These are phyloP conservation scores for Wickerhamiella alocasiicola DNA, from an alignment of 805 yeast species.

Conservation along the genomic window DNA sequence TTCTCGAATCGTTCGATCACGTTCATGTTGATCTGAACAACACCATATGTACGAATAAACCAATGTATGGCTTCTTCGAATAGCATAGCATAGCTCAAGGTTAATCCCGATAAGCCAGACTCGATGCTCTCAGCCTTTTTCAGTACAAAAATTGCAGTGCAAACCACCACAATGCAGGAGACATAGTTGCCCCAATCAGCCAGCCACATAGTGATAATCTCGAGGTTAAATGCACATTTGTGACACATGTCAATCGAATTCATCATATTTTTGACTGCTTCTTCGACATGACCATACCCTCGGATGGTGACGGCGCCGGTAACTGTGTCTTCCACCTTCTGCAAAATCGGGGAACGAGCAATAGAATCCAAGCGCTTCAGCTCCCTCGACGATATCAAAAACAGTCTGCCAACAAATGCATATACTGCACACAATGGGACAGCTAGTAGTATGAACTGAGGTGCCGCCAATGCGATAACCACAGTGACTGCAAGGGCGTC, in stretches of 20 bases:
- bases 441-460: conserved; percentile 51
- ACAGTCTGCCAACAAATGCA: conserved; percentile 59
- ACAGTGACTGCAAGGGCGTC: conserved; percentile 44
- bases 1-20: conserved; percentile 76
- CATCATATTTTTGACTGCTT: conserved; percentile 47
- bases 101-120: conserved; percentile 81
- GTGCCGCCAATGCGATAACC: conserved; percentile 49
- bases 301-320: conserved; percentile 64
- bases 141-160: conserved; percentile 68
- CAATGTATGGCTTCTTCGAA: conserved; percentile 83
- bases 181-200: conserved; percentile 84
- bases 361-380: conserved; percentile 57
- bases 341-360: conserved; percentile 62
- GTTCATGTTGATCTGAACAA: conserved; percentile 62
- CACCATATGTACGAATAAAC: conserved; percentile 84
- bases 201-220: conserved; percentile 62
- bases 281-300: conserved; percentile 52
- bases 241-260: conserved; percentile 35
- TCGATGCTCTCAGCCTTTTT: conserved; percentile 55
- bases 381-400: conserved; percentile 60
- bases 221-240: conserved; percentile 43
- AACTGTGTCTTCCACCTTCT: conserved; percentile 70
- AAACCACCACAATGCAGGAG: conserved; percentile 50
- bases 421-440: conserved; percentile 44
- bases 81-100: conserved; percentile 43